Percentiles rank a stretch among this genome's conserved stretches.
Conservation (phyloP, 2,329 filamentous ascomycete genomes). For the Alternaria brassicae region DNA sequence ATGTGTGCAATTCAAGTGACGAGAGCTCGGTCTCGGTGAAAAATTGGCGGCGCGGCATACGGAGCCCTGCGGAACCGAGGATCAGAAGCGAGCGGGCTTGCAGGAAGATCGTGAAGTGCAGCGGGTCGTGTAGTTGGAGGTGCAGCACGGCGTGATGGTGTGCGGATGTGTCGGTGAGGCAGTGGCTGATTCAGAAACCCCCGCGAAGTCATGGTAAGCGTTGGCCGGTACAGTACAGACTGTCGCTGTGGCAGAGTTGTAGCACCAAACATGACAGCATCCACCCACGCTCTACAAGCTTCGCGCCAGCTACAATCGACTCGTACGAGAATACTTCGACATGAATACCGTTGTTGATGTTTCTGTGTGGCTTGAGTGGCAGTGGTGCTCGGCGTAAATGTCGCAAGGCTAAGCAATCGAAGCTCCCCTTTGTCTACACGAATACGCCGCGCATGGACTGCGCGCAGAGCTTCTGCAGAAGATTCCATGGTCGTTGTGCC, state of each 20-base stretch:
- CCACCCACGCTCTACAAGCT: slow-evolving; percentile 14
- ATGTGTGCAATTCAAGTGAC: slow-evolving; percentile 21
- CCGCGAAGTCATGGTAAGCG: not conserved
- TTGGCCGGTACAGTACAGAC: not conserved
- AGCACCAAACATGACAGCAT: not conserved
- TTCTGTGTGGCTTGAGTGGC: not conserved
- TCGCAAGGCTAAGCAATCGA: slow-evolving; percentile 13
- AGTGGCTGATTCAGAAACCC: not conserved
- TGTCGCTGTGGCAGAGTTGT: not conserved
- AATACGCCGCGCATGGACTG: slow-evolving; percentile 4
- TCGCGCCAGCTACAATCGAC: not conserved
- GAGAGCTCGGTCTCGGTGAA: slow-evolving; percentile 20
- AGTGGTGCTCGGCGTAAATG: slow-evolving; percentile 7
- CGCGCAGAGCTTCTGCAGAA: not conserved
- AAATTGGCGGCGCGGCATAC: slow-evolving; percentile 8
- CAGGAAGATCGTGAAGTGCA: slow-evolving; percentile 18
- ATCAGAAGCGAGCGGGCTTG: slow-evolving; percentile 13
- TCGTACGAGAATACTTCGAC: not conserved
- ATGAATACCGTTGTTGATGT: not conserved
- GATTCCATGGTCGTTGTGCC: not conserved
- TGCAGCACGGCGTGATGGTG: slow-evolving; percentile 18
- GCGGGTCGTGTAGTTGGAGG: slow-evolving; percentile 20
- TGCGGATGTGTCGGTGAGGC: slow-evolving; percentile 23
- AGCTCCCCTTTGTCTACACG: not conserved
- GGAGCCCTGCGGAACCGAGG: slow-evolving; percentile 13